phyloP scores from a whole-genome alignment of 805 yeast species.

The Candida rishiriensis region DNA sequence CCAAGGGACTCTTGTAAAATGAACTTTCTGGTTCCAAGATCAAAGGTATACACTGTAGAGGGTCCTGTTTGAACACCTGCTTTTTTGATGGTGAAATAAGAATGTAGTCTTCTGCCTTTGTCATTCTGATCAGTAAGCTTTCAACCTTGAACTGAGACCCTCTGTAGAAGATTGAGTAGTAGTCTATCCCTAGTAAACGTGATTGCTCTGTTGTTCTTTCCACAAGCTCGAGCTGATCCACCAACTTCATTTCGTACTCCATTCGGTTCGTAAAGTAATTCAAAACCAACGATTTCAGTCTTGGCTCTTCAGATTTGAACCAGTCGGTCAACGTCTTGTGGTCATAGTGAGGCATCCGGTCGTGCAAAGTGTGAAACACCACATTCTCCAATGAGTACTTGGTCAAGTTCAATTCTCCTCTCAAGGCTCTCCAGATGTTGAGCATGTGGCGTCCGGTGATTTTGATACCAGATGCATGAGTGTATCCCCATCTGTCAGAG shows the following conservation, averaged over 20 bases:
- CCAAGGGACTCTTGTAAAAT: constrained; percentile 81
- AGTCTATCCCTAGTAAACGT: constrained; percentile 82
- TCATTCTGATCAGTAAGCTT: constrained; percentile 67
- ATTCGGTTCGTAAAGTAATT: constrained; percentile 45
- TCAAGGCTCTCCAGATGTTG: constrained; percentile 77
- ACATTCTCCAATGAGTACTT: constrained; percentile 77
- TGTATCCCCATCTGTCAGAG: constrained; percentile 75
- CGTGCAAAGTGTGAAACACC: constrained; percentile 61
- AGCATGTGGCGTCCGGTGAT: constrained; percentile 80
- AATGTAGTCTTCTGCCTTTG: constrained; percentile 71
- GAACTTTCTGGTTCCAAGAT: constrained; percentile 89
- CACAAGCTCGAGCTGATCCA: constrained; percentile 61
- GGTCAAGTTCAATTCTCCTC: constrained; percentile 56
- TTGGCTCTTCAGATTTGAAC: constrained; percentile 28
- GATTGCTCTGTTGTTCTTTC: constrained; percentile 77
- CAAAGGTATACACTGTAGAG: constrained; percentile 83
- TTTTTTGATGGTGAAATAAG: constrained; percentile 73
- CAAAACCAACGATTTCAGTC: constrained; percentile 32
- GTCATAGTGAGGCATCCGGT: constrained; percentile 60
- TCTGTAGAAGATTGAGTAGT: constrained; percentile 77
- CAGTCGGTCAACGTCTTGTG: constrained; percentile 44
- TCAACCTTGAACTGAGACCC: constrained; percentile 96
- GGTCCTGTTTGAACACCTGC: constrained; percentile 78
- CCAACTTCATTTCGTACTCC: constrained; percentile 40
- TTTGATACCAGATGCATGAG: constrained; percentile 65